Conservation (phyloP, 345 rosid species). For the Mercurialis annua region DNA sequence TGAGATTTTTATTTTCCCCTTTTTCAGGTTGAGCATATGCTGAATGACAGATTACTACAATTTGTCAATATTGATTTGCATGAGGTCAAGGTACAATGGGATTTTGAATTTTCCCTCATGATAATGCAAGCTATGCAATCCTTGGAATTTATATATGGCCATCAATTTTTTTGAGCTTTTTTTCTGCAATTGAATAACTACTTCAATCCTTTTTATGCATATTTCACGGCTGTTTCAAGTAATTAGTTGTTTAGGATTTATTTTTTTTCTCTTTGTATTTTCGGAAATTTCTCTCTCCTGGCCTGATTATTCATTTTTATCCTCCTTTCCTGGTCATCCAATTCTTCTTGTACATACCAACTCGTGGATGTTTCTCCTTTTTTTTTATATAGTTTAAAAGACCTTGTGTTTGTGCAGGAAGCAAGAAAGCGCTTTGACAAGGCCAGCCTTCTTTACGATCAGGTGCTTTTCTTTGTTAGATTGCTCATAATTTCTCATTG, state of each 20-base stretch:
- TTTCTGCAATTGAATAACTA: background rate
- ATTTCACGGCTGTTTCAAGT: background rate
- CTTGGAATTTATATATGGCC: background rate
- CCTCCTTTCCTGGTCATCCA: background rate
- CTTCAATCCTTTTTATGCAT: background rate
- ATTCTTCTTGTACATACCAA: background rate
- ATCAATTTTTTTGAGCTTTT: background rate
- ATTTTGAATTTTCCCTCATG: background rate
- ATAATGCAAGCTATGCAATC: background rate
- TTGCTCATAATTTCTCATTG: slow-evolving; percentile 14
- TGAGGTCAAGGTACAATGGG: slow-evolving; percentile 78
- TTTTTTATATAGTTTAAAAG: slow-evolving; percentile 25
- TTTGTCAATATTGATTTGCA: slow-evolving; percentile 82
- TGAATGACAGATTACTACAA: slow-evolving; percentile 88
- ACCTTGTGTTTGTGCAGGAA: slow-evolving; percentile 61
- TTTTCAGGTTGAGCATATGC: slow-evolving; percentile 86
- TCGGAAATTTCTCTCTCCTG: background rate
- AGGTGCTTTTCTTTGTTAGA: slow-evolving; percentile 45
- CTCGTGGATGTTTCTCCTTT: background rate
- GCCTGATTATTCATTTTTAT: background rate
- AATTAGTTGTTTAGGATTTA: background rate
- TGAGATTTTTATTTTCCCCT: slow-evolving; percentile 10
- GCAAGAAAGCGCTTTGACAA: slow-evolving; percentile 95
- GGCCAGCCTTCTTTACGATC: slow-evolving; percentile 88
- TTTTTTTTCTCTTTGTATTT: background rate